These are phyloP conservation scores for Phytophthora litchii DNA, from an alignment of 352 stramenopile species.

Conservation along the genomic window DNA sequence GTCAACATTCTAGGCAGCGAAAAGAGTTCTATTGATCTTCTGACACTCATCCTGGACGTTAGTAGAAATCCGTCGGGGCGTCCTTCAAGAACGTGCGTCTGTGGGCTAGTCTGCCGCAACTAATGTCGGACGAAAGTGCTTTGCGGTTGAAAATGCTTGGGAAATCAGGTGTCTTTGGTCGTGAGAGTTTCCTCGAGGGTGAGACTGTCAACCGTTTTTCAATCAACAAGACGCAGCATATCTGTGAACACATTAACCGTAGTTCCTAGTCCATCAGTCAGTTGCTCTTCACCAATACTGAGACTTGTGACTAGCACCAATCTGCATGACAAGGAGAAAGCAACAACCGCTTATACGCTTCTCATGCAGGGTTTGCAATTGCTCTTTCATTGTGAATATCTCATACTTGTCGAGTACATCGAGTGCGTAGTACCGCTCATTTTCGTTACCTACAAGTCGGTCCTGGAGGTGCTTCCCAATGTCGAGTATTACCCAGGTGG, in stretches of 20 bases:
- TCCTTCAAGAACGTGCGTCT: constrained; percentile 1
- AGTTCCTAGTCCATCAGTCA: not conserved
- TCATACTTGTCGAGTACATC: constrained; percentile 41
- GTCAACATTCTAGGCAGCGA: not conserved
- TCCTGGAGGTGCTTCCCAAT: constrained; percentile 39
- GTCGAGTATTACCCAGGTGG: constrained; percentile 24
- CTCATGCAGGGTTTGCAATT: constrained; percentile 15
- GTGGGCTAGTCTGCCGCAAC: constrained; percentile 3
- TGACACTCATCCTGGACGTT: constrained; percentile 4
- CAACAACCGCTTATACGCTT: not conserved
- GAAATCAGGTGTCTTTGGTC: not conserved
- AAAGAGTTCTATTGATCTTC: not conserved
- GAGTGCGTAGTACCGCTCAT: constrained; percentile 37
- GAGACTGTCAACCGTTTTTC: not conserved
- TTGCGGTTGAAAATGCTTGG: not conserved
- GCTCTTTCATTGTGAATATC: constrained; percentile 37
- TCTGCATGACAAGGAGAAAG: not conserved
- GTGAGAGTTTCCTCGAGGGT: not conserved
- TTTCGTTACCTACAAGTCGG: constrained; percentile 34
- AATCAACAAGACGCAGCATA: not conserved
- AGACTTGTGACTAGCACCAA: not conserved
- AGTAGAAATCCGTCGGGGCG: not conserved
- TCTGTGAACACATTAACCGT: not conserved
- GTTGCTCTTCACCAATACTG: not conserved
- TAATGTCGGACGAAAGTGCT: not conserved